Conservation (phyloP, 2,329 filamentous ascomycete genomes). For the Ophiostoma angusticollis region DNA sequence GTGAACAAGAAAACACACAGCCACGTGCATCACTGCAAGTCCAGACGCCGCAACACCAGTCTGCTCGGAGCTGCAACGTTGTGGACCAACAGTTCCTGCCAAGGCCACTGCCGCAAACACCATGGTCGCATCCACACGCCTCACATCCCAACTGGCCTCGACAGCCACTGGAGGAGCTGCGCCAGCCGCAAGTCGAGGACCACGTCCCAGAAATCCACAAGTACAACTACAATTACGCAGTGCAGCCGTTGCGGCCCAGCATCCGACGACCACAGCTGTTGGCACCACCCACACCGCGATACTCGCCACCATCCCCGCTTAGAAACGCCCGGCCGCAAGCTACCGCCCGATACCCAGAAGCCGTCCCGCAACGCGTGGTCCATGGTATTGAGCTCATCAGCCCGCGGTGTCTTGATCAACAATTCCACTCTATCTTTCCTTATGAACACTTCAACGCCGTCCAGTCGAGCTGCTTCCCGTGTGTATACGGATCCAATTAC, state of each 20-base stretch:
- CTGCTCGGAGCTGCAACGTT: background rate
- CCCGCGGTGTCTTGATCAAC: conserved; percentile 47
- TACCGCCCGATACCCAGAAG: no score
- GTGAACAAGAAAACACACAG: background rate
- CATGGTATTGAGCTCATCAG: conserved; percentile 28
- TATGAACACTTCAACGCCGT: conserved; percentile 70
- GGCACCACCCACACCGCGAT: conserved; percentile 3
- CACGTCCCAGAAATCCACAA: background rate
- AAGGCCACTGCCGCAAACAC: background rate
- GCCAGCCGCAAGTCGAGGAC: background rate
- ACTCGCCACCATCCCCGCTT: conserved; percentile 3
- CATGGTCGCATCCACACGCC: background rate
- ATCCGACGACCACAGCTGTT: background rate
- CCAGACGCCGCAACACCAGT: background rate
- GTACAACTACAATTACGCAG: background rate
- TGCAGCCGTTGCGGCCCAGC: no score
- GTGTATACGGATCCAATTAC: conserved; percentile 53
- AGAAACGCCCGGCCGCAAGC: background rate
- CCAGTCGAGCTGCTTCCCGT: conserved; percentile 64
- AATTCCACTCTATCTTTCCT: conserved; percentile 53
- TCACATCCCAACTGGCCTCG: background rate
- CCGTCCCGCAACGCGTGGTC: background rate
- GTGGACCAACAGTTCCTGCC: no score
- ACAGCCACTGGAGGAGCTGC: background rate
- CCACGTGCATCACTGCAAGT: background rate